These are phyloP conservation scores for Pinus albicaulis DNA, from an alignment of 75 land plant genomes.

Conservation along the genomic window DNA sequence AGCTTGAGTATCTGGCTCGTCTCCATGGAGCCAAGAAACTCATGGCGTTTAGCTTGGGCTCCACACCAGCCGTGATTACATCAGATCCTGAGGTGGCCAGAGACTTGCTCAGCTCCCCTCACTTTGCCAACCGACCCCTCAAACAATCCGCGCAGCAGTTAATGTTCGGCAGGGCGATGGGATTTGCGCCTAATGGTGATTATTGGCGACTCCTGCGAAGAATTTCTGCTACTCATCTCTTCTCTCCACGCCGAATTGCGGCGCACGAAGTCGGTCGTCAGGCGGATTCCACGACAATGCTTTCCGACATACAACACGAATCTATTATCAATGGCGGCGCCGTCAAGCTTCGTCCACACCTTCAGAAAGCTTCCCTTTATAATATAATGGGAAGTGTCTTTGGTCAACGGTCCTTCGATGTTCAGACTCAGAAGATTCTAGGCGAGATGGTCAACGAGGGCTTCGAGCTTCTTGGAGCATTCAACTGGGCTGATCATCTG, in stretches of 20 bases:
- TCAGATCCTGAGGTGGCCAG: conserved; percentile 53
- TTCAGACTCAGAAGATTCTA: conserved; percentile 25
- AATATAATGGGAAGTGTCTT: conserved; percentile 76
- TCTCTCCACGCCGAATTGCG: conserved; percentile 44
- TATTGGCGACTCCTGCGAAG: conserved; percentile 67
- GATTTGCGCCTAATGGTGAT: conserved; percentile 69
- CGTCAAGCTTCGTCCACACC: conserved; percentile 21
- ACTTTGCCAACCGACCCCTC: conserved; percentile 66
- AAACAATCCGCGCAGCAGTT: conserved; percentile 73
- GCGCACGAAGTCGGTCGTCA: conserved; percentile 24
- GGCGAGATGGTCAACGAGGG: conserved; percentile 66
- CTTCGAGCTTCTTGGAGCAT: conserved; percentile 55
- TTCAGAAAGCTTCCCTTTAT: conserved; percentile 65
- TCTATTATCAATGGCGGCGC: not conserved
- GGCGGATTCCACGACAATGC: conserved; percentile 23
- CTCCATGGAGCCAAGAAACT: conserved; percentile 26
- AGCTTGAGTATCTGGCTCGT: conserved; percentile 33
- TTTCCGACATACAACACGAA: conserved; percentile 8
- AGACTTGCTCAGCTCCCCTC: conserved; percentile 48
- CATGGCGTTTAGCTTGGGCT: conserved; percentile 60
- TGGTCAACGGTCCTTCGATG: conserved; percentile 37
- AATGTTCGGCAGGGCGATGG: conserved; percentile 71
- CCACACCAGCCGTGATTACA: conserved; percentile 46
- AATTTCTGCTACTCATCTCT: conserved; percentile 60
- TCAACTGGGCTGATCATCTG: conserved; percentile 70